Evolutionary conservation across 306 rosid genomes (phyloP), one percentile per base, ranked within the genome.

Genomic region (Sindora glabra): DNA sequence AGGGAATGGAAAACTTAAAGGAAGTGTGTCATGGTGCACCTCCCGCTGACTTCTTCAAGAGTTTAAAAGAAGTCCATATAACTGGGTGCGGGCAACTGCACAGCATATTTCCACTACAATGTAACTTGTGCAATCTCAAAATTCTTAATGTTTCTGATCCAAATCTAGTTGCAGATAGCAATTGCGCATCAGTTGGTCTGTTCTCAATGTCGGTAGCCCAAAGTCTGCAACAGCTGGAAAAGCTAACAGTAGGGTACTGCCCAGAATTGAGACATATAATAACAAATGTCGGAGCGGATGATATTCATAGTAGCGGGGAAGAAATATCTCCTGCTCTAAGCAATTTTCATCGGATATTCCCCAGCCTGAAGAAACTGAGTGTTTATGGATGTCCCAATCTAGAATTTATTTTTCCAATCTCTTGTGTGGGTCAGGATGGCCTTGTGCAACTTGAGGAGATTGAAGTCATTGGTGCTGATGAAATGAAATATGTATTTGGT

Each of bases 71-170:
- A 15, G 34, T 65, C 6, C 2, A 1, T 8, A 41, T 69, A 10
- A 0, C 0, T 3, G 1, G 10, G 0, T 69, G 74, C 34, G 2
- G 0, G 2, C 34, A 39, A 15, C 51, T 68, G 13, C 21, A 40
- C 27, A 49, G 22, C 47, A 49, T 67, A 67, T 67, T 67, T 46
- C 58, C 65, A 46, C 2, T 2, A 15, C 21, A 29, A 2, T 65
- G 63, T 15, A 67, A 56, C 49, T 47, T 67, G 17, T 7, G 27
- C 8, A 67, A 47, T 17, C 72, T 67, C 12, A 67, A 24, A 30
- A 1, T 34, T 16, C 21, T 67, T 14, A 46, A 3, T 22, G 34
- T 17, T 9, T 13, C 22, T n/a, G n/a, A n/a, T n/a, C n/a, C n/a
- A 38, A 32, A 18, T 15, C 30, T 2, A 0, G 6, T 2, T 40